Evolutionary conservation across 169 alveolate genomes (phyloP).

Genomic region (Plasmodium inui): DNA sequence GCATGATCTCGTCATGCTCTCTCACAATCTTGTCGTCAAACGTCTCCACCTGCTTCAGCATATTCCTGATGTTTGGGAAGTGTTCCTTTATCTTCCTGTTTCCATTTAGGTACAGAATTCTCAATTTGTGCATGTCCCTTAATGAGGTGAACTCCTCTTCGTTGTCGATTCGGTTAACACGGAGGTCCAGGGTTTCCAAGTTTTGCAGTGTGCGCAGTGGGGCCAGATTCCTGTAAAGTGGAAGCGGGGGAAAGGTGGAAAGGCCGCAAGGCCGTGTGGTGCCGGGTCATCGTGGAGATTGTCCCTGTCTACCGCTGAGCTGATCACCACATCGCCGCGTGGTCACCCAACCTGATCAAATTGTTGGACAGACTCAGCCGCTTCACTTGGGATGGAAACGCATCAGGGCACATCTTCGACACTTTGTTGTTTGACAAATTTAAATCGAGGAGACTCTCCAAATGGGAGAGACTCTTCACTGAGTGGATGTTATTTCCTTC

Average conservation of each 20-base stretch:
- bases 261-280: not conserved
- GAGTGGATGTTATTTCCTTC: constrained; percentile 63
- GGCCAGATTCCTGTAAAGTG: constrained; percentile 17
- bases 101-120: constrained; percentile 49
- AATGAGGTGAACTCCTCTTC: constrained; percentile 52
- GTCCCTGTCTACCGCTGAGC: not conserved
- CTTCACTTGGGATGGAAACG: constrained; percentile 30
- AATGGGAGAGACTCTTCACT: constrained; percentile 4
- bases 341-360: constrained; percentile 36
- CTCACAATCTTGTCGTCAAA: constrained; percentile 37
- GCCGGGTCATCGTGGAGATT: no score
- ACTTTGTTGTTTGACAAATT: constrained; percentile 65
- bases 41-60: constrained; percentile 36
- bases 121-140: constrained; percentile 12
- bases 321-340: not conserved
- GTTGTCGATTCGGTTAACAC: constrained; percentile 66
- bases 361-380: constrained; percentile 48
- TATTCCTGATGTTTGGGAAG: constrained; percentile 24
- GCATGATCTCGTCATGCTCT: constrained; percentile 13
- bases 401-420: constrained; percentile 28
- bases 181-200: constrained; percentile 31
- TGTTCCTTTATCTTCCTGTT: constrained; percentile 70
- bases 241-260: not conserved
- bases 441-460: not conserved
- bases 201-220: constrained; percentile 21